phyloP scores from a whole-genome alignment of 2,329 filamentous ascomycete species.

The Pseudohalonectria lignicola region DNA sequence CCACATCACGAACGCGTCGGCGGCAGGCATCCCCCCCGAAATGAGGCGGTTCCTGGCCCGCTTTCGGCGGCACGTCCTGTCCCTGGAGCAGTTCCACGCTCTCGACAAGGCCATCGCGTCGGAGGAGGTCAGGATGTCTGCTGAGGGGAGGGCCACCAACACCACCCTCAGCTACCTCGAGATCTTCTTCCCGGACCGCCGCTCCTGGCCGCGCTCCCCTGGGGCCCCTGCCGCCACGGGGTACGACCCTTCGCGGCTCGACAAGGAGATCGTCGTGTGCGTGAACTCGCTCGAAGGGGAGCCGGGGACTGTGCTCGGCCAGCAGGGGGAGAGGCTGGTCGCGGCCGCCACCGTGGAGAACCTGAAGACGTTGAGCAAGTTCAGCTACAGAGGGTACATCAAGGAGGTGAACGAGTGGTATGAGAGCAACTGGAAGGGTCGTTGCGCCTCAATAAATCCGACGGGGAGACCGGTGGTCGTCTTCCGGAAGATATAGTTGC shows the following conservation, averaged over 20 bases:
- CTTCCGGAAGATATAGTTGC: no score
- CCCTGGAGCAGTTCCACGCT: constrained; percentile 1
- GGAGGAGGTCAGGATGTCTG: not conserved
- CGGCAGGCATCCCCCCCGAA: not conserved
- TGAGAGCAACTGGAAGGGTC: not conserved
- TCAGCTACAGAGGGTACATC: not conserved
- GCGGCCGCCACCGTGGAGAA: not conserved
- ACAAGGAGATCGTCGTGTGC: constrained; percentile 1
- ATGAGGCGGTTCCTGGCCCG: not conserved
- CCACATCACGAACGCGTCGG: not conserved
- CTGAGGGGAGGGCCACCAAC: not conserved
- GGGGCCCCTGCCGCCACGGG: no score
- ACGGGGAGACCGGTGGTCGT: no score
- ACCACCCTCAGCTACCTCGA: not conserved
- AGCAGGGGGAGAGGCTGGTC: not conserved
- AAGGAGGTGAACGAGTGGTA: not conserved
- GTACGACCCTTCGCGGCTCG: not conserved
- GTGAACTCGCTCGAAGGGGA: constrained; percentile 1
- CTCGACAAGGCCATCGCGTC: not conserved
- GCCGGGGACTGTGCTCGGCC: not conserved
- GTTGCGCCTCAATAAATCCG: not conserved
- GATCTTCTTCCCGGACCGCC: not conserved
- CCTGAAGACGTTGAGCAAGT: not conserved
- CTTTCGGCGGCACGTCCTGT: not conserved
- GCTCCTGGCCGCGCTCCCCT: no score